Percentiles rank a stretch among this genome's conserved stretches.
Evolutionary conservation across 1,284 basidiomycete species (phyloP).

Genomic region (Ustilago cynodontis): DNA sequence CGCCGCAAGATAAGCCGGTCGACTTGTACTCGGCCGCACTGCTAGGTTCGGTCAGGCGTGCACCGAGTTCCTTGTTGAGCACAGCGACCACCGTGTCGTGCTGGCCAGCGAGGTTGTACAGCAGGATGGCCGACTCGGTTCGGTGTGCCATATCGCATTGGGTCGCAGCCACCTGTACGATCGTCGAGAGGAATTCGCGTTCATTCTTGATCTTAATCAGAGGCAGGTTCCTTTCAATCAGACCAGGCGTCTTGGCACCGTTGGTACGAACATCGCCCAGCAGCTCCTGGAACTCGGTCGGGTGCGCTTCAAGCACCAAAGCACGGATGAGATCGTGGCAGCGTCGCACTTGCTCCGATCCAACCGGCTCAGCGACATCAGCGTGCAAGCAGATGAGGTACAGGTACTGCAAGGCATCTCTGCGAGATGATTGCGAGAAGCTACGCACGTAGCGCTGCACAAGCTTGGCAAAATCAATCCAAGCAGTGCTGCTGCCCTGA

Average conservation of each 20-base stretch:
- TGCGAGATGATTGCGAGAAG: slow-evolving; percentile 89
- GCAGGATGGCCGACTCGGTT: slow-evolving; percentile 89
- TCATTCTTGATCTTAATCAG: slow-evolving; percentile 81
- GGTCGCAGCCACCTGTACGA: slow-evolving; percentile 84
- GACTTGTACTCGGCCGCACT: slow-evolving; percentile 45
- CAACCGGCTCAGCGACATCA: slow-evolving; percentile 76
- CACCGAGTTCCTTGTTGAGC: slow-evolving; percentile 89
- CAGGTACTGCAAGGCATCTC: slow-evolving; percentile 94
- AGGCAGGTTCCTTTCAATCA: slow-evolving; percentile 84
- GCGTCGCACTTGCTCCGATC: slow-evolving; percentile 84
- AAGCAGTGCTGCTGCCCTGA: slow-evolving; percentile 58
- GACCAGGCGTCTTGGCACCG: slow-evolving; percentile 86
- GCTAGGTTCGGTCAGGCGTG: slow-evolving; percentile 70
- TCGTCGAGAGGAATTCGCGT: slow-evolving; percentile 82
- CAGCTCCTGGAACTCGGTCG: slow-evolving; percentile 79
- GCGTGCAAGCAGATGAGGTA: slow-evolving; percentile 84
- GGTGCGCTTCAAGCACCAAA: slow-evolving; percentile 86
- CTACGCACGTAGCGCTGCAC: slow-evolving; percentile 92
- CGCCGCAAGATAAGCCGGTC: slow-evolving; percentile 37
- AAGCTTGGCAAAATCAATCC: slow-evolving; percentile 82
- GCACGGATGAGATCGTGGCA: slow-evolving; percentile 89
- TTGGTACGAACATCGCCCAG: slow-evolving; percentile 91
- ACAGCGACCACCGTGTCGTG: slow-evolving; percentile 88
- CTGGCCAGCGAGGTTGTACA: slow-evolving; percentile 94
- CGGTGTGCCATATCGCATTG: slow-evolving; percentile 79